Conservation (phyloP, 352 stramenopile genomes). For the Pythium vanterpoolii region DNA sequence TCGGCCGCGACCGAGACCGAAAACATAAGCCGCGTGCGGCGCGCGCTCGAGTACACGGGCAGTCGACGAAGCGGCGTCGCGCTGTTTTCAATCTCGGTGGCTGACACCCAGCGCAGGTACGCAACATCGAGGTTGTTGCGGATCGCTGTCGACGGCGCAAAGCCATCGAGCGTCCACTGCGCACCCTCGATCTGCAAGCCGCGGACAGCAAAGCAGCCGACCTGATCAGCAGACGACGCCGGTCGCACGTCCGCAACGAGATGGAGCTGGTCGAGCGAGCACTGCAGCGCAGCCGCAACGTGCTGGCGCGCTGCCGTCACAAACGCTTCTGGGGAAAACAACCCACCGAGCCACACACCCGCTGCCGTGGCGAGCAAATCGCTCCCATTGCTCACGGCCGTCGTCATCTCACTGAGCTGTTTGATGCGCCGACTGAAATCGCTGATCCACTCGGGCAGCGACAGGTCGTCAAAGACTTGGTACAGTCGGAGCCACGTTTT, state of each 20-base stretch:
- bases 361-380: slow-evolving; percentile 32
- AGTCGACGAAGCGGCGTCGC: slow-evolving; percentile 37
- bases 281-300: slow-evolving; percentile 70
- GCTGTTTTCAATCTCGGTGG: slow-evolving; percentile 22
- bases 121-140: slow-evolving; percentile 62
- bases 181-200: slow-evolving; percentile 86
- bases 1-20: slow-evolving; percentile 72
- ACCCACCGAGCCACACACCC: slow-evolving; percentile 88
- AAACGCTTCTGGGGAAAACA: slow-evolving; percentile 93
- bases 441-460: slow-evolving; percentile 75
- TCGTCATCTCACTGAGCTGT: slow-evolving; percentile 47
- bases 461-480: slow-evolving; percentile 48
- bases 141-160: slow-evolving; percentile 75
- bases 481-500: slow-evolving; percentile 60
- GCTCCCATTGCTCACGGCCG: slow-evolving; percentile 35
- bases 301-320: slow-evolving; percentile 90
- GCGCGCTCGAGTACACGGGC: slow-evolving; percentile 83
- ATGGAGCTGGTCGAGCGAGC: slow-evolving; percentile 86
- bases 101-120: slow-evolving; percentile 71
- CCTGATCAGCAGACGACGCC: slow-evolving; percentile 15
- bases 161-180: slow-evolving; percentile 57
- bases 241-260: slow-evolving; percentile 69
- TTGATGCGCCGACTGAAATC: slow-evolving; percentile 77
- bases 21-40: slow-evolving; percentile 76
- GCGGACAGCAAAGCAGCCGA: slow-evolving; percentile 54